phyloP scores from a whole-genome alignment of 2,329 filamentous ascomycete genomes.

The Aspergillus fischeri region DNA sequence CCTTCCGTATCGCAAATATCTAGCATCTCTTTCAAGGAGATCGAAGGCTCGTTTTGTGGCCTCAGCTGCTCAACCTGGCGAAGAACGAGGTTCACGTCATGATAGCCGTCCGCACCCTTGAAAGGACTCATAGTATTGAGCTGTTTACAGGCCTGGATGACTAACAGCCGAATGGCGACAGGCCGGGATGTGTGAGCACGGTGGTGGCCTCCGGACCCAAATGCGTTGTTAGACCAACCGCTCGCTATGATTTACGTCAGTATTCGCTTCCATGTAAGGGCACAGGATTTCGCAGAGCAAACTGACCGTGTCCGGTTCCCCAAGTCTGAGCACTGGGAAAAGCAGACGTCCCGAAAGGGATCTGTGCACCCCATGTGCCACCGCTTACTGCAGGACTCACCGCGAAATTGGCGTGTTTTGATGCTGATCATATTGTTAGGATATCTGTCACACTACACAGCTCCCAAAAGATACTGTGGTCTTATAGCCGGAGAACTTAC shows the following conservation, averaged over 20 bases:
- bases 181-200: conserved; percentile 59
- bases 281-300: background rate
- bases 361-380: conserved; percentile 33
- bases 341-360: conserved; percentile 35
- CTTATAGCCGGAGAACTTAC: conserved; percentile 26
- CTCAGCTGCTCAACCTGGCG: conserved; percentile 64
- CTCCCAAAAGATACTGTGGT: background rate
- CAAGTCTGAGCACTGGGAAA: conserved; percentile 37
- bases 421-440: conserved; percentile 23
- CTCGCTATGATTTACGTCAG: conserved; percentile 31
- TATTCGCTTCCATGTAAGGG: background rate
- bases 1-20: conserved; percentile 90
- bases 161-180: conserved; percentile 65
- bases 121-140: conserved; percentile 42
- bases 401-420: conserved; percentile 33
- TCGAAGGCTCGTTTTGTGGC: conserved; percentile 52
- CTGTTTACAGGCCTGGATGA: conserved; percentile 73
- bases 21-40: conserved; percentile 65
- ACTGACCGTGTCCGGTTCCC: conserved; percentile 36
- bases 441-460: background rate
- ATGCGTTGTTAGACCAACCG: conserved; percentile 47
- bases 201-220: conserved; percentile 45
- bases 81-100: conserved; percentile 62
- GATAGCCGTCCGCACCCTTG: conserved; percentile 58
- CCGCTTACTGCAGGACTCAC: conserved; percentile 26